These are phyloP conservation scores for Themeda triandra DNA, from an alignment of 176 grass and related monocot species.

Conservation along the genomic window DNA sequence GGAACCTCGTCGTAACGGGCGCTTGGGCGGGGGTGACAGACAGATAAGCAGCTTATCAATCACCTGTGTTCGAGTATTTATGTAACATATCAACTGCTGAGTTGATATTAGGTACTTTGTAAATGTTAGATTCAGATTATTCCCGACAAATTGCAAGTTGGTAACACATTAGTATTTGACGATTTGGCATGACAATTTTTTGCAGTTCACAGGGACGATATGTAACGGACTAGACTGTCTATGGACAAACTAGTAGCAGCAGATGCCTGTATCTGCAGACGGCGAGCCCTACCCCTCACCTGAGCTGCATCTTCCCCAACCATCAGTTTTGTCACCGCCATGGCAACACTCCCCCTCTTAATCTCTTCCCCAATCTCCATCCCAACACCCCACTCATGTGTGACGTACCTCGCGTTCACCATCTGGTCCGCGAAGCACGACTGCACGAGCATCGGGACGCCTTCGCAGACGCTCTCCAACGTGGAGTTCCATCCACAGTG, in stretches of 20 bases:
- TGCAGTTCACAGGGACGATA: not conserved
- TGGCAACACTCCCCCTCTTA: not conserved
- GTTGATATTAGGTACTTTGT: no score
- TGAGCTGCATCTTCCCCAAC: slow-evolving; percentile 24
- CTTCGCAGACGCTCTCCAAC: slow-evolving; percentile 18
- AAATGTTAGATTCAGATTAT: no score
- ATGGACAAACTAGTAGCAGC: not conserved
- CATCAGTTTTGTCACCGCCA: slow-evolving; percentile 15
- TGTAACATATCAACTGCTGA: no score
- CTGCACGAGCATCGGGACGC: slow-evolving; percentile 40
- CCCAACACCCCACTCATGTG: slow-evolving; percentile 28
- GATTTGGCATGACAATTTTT: no score
- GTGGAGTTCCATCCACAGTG: slow-evolving; percentile 46
- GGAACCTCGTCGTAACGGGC: no score
- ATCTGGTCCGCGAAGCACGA: slow-evolving; percentile 44
- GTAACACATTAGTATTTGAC: no score
- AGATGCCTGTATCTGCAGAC: not conserved
- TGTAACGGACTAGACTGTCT: slow-evolving; percentile 11
- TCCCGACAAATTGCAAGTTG: no score
- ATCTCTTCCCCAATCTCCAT: slow-evolving; percentile 5
- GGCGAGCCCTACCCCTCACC: not conserved
- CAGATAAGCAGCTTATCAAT: no score
- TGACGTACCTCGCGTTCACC: slow-evolving; percentile 35
- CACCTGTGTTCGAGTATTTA: no score
- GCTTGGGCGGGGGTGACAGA: no score